Evolutionary conservation across 2,329 filamentous ascomycete species (phyloP).

Genomic region (Trichoderma citrinoviride): DNA sequence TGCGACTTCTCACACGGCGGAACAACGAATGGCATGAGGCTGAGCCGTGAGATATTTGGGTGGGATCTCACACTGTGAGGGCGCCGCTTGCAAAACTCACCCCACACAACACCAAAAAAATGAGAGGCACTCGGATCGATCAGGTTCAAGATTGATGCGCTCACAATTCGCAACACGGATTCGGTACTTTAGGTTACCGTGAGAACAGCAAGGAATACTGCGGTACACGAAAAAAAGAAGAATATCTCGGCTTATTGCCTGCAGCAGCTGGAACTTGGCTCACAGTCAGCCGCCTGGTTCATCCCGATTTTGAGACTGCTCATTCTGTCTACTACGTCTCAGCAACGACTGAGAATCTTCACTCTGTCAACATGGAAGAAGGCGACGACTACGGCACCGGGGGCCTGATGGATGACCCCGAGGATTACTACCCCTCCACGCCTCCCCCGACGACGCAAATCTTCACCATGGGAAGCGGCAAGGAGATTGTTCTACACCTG

Average conservation of each 20-base stretch:
- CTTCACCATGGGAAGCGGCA: slow-evolving; percentile 66
- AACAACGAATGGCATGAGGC: neutral
- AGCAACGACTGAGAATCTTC: no score
- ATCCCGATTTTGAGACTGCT: neutral
- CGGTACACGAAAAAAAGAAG: neutral
- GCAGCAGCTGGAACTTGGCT: neutral
- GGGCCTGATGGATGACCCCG: slow-evolving; percentile 75
- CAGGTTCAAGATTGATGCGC: neutral
- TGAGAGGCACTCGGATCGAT: slow-evolving; percentile 1
- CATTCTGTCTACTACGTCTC: neutral
- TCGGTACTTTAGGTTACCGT: no score
- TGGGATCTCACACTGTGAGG: slow-evolving; percentile 21
- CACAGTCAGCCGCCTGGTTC: neutral
- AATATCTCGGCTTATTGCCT: neutral
- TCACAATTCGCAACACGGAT: neutral
- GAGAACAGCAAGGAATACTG: neutral
- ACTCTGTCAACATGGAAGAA: slow-evolving; percentile 31
- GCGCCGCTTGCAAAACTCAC: slow-evolving; percentile 12
- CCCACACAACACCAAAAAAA: slow-evolving; percentile 16
- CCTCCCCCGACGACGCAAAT: slow-evolving; percentile 71
- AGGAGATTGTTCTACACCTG: slow-evolving; percentile 67
- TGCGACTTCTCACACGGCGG: neutral
- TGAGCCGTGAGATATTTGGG: neutral
- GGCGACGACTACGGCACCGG: slow-evolving; percentile 40
- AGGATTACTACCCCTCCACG: slow-evolving; percentile 74